Percentiles rank a stretch among this genome's conserved stretches.
Evolutionary conservation across 768 basidiomycete genomes (phyloP).

Genomic region (Serendipita sp.): DNA sequence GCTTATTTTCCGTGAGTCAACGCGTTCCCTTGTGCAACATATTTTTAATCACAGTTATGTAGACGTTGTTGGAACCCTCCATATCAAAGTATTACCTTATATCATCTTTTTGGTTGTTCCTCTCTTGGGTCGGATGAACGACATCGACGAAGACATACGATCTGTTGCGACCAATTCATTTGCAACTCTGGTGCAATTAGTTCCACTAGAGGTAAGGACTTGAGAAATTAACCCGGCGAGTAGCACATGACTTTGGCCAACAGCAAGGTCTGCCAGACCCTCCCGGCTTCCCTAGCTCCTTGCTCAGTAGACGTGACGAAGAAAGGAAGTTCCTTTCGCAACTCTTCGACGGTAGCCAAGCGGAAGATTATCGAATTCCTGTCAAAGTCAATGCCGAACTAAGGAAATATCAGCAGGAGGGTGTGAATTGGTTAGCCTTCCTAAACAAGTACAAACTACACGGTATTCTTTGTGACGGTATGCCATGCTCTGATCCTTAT

Average conservation of each 20-base stretch:
- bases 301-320: slow-evolving; percentile 67
- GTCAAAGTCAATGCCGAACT: slow-evolving; percentile 83
- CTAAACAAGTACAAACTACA: slow-evolving; percentile 95
- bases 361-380: slow-evolving; percentile 77
- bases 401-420: slow-evolving; percentile 95
- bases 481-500: slow-evolving; percentile 14
- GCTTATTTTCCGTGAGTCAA: slow-evolving; percentile 71
- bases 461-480: slow-evolving; percentile 94
- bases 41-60: neutral
- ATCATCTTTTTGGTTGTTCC: slow-evolving; percentile 95
- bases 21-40: neutral
- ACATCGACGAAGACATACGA: slow-evolving; percentile 78
- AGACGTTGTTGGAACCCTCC: slow-evolving; percentile 87
- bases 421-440: slow-evolving; percentile 98
- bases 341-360: slow-evolving; percentile 86
- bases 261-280: slow-evolving; percentile 96
- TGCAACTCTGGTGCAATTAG: slow-evolving; percentile 94
- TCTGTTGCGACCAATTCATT: slow-evolving; percentile 95
- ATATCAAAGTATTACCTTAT: slow-evolving; percentile 89
- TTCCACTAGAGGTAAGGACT: slow-evolving; percentile 71
- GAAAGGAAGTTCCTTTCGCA: slow-evolving; percentile 89
- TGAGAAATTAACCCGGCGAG: neutral
- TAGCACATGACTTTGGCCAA: neutral
- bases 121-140: slow-evolving; percentile 93
- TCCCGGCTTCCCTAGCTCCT: slow-evolving; percentile 73